These are phyloP conservation scores for Amoebophrya sp. DNA, from an alignment of 169 alveolate species.

Conservation along the genomic window DNA sequence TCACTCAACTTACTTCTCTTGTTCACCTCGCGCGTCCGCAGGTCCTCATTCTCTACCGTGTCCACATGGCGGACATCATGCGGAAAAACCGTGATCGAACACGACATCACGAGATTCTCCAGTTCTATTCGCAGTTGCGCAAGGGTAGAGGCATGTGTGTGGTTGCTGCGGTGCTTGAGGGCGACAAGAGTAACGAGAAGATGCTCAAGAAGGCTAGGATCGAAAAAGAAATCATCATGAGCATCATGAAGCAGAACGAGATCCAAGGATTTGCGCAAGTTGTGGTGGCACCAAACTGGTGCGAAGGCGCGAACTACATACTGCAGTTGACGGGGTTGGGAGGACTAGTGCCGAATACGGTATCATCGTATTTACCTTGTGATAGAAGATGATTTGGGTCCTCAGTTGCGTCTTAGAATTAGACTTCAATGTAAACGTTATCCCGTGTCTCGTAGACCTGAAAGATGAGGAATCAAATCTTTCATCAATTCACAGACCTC, in stretches of 20 bases:
- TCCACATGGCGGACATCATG: conserved; percentile 25
- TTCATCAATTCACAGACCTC: no score
- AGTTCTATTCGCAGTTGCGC: conserved; percentile 41
- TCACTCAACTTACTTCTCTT: conserved; percentile 26
- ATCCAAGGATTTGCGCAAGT: conserved; percentile 48
- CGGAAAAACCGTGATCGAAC: conserved; percentile 15
- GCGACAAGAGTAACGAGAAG: conserved; percentile 17
- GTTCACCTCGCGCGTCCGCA: conserved; percentile 39
- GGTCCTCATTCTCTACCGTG: conserved; percentile 38
- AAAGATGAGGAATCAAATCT: no score
- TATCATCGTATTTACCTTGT: no score
- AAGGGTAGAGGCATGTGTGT: conserved; percentile 47
- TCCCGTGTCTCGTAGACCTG: no score
- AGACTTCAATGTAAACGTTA: no score
- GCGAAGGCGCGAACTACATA: conserved; percentile 43
- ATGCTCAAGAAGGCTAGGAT: conserved; percentile 31
- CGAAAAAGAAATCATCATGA: conserved; percentile 40
- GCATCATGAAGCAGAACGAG: conserved; percentile 42
- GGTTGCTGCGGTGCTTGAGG: conserved; percentile 46
- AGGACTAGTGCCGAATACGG: conserved; percentile 50
- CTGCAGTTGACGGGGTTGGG: conserved; percentile 51
- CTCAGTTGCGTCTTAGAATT: no score
- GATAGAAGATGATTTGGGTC: no score
- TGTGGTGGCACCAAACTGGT: conserved; percentile 45
- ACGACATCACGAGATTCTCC: conserved; percentile 40